A percentile compares a stretch with the other conserved stretches of the same genome.
Conservation (phyloP, 495 filamentous ascomycete species). For the Hypomontagnella monticulosa region DNA sequence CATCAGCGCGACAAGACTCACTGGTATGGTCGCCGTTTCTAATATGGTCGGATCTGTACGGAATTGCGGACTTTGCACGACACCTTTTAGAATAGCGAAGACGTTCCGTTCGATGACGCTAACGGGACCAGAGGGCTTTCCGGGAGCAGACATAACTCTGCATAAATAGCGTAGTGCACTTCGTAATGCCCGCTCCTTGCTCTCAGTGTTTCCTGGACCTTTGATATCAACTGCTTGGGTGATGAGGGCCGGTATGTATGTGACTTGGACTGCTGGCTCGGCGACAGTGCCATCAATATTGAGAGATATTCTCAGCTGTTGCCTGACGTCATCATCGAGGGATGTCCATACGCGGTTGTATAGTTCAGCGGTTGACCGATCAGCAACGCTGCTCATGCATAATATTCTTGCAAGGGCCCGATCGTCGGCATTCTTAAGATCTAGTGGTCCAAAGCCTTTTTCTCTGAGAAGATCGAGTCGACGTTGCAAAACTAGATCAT, state of each 20-base stretch:
- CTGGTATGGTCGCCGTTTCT: conserved; percentile 28
- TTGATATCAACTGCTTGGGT: conserved; percentile 25
- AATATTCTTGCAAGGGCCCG: conserved; percentile 48
- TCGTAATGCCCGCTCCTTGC: conserved; percentile 26
- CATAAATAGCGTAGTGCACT: conserved; percentile 33
- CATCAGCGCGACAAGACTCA: conserved; percentile 18
- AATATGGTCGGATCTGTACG: conserved; percentile 29
- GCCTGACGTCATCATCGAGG: conserved; percentile 35
- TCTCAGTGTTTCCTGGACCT: conserved; percentile 12
- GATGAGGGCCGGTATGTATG: conserved; percentile 50
- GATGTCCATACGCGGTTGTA: conserved; percentile 44
- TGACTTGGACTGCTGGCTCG: conserved; percentile 49
- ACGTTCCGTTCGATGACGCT: conserved; percentile 40
- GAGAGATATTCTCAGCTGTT: conserved; percentile 37
- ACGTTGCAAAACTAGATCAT: conserved; percentile 48
- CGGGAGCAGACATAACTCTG: conserved; percentile 33
- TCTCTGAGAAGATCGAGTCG: conserved; percentile 35
- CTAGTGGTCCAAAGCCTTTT: conserved; percentile 44
- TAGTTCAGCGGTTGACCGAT: conserved; percentile 41
- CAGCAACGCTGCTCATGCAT: conserved; percentile 50
- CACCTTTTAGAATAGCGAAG: conserved; percentile 12
- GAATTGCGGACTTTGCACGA: conserved; percentile 32
- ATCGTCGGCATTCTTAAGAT: conserved; percentile 37
- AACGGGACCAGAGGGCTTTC: conserved; percentile 10
- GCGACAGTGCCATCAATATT: conserved; percentile 47